phyloP scores from a whole-genome alignment of 1,139 yeast genomes.

The Maudiozyma humilis region DNA sequence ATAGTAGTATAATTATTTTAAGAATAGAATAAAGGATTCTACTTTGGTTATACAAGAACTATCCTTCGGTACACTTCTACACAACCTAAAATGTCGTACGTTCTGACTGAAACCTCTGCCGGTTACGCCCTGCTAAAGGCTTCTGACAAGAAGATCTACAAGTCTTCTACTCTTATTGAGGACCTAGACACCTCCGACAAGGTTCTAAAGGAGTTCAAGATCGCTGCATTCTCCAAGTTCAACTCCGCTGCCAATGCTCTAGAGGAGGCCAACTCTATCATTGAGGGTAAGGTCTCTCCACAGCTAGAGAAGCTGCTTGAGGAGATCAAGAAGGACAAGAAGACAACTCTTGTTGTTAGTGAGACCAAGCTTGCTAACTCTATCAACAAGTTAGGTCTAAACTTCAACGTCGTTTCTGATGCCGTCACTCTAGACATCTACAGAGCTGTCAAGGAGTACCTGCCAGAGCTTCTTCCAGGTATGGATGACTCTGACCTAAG shows the following conservation, averaged over 20 bases:
- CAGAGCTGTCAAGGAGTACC: conserved; percentile 88
- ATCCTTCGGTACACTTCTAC: not conserved
- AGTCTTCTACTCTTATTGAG: conserved; percentile 62
- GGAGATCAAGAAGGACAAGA: conserved; percentile 80
- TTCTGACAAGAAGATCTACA: conserved; percentile 92
- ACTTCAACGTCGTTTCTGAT: conserved; percentile 84
- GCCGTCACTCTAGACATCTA: conserved; percentile 90
- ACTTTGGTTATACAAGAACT: no score
- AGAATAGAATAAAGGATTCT: no score
- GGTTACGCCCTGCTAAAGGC: conserved; percentile 97
- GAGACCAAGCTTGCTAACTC: conserved; percentile 95
- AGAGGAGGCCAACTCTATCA: conserved; percentile 86
- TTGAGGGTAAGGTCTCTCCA: conserved; percentile 89
- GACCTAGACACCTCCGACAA: conserved; percentile 80
- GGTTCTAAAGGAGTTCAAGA: conserved; percentile 71
- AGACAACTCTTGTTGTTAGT: conserved; percentile 81
- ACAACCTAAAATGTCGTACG: conserved; percentile 61
- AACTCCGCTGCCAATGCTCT: conserved; percentile 91
- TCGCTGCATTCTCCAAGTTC: conserved; percentile 92
- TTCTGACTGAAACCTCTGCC: conserved; percentile 95
- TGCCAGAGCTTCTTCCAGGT: conserved; percentile 92
- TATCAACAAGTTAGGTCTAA: conserved; percentile 85
- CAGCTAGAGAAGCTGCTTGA: conserved; percentile 70
- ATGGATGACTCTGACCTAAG: conserved; percentile 74
- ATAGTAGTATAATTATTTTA: no score